These are phyloP conservation scores for Clitoria ternatea DNA, from an alignment of 306 rosid species.

Conservation along the genomic window DNA sequence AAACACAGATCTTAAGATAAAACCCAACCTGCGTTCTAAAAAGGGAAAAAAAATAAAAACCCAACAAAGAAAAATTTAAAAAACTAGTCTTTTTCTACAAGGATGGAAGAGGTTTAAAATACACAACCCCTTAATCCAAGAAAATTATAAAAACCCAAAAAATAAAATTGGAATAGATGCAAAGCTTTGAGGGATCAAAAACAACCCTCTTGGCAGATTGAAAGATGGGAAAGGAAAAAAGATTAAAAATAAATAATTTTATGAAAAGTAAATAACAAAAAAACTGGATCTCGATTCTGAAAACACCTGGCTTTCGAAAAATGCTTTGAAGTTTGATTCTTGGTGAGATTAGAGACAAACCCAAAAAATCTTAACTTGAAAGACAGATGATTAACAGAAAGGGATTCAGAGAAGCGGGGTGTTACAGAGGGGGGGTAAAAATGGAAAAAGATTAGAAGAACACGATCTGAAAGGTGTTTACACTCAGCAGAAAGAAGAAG, in stretches of 20 bases:
- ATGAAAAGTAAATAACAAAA: neutral
- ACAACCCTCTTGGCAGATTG: conserved; percentile 62
- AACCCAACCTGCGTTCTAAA: conserved; percentile 50
- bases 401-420: conserved; percentile 99
- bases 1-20: conserved; percentile 25
- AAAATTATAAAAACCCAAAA: neutral
- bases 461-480: neutral
- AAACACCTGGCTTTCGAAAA: conserved; percentile 84
- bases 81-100: too few relatives aligned
- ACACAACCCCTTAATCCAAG: conserved; percentile 60
- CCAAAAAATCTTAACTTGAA: conserved; percentile 63
- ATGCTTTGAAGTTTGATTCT: conserved; percentile 59
- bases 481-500: neutral
- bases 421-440: conserved; percentile 40
- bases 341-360: conserved; percentile 47
- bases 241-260: neutral
- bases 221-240: neutral
- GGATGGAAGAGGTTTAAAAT: conserved; percentile 65
- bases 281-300: conserved; percentile 97
- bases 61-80: too few relatives aligned
- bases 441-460: neutral
- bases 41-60: neutral
- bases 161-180: too few relatives aligned
- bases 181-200: conserved; percentile 59
- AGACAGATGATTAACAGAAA: conserved; percentile 99